Percentiles rank a stretch among this genome's conserved stretches.
Evolutionary conservation across 2,329 filamentous ascomycete genomes (phyloP).

Genomic region (Stemphylium lycopersici): DNA sequence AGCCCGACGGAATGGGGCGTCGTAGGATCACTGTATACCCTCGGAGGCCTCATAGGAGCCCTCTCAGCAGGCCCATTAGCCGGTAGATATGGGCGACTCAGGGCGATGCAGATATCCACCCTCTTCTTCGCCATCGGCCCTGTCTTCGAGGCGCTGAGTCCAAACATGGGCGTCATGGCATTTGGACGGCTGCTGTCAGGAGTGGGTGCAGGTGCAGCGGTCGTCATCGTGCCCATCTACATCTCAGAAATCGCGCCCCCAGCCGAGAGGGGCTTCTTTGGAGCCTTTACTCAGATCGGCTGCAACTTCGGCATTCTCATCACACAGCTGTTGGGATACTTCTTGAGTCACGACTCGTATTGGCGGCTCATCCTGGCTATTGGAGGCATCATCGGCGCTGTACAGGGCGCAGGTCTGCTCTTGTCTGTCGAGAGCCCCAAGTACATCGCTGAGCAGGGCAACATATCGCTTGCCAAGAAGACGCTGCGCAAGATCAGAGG

Average conservation of each 20-base stretch:
- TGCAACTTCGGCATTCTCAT: constrained; percentile 89
- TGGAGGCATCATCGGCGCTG: constrained; percentile 70
- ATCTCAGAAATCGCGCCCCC: constrained; percentile 86
- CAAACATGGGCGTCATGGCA: constrained; percentile 69
- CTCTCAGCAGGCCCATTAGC: constrained; percentile 80
- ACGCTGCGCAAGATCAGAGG: constrained; percentile 80
- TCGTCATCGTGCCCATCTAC: constrained; percentile 93
- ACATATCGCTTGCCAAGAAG: constrained; percentile 65
- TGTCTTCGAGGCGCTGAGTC: constrained; percentile 73
- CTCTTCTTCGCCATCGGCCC: constrained; percentile 79
- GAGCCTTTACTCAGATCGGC: constrained; percentile 85
- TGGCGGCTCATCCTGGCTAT: constrained; percentile 85
- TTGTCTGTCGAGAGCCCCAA: constrained; percentile 81
- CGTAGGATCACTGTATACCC: constrained; percentile 87
- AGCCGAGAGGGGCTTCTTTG: constrained; percentile 76
- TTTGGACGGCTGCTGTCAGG: constrained; percentile 81
- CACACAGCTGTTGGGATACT: constrained; percentile 85
- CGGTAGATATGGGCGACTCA: constrained; percentile 74
- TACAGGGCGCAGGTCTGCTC: constrained; percentile 73
- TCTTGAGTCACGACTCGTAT: constrained; percentile 76
- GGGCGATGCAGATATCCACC: constrained; percentile 78
- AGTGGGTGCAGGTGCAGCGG: constrained; percentile 82
- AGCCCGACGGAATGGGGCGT: constrained; percentile 78
- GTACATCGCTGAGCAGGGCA: constrained; percentile 76
- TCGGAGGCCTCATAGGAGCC: constrained; percentile 86